These are phyloP conservation scores for Parasitella parasitica DNA, from an alignment of 371 early-diverging fungal species.

Conservation along the genomic window DNA sequence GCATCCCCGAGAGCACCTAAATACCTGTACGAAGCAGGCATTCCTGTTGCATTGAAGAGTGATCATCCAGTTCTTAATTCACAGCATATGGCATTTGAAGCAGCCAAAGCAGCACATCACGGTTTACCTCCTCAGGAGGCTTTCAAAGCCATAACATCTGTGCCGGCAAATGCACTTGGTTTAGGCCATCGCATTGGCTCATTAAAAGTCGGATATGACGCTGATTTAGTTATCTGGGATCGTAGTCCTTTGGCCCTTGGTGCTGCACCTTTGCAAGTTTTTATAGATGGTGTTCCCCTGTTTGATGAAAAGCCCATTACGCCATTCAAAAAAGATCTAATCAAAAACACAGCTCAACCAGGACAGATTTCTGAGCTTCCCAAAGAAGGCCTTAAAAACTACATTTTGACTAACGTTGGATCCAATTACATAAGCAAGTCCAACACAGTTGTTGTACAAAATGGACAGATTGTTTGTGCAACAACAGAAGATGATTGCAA, in stretches of 20 bases:
- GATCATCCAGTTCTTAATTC: conserved; percentile 81
- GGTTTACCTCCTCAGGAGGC: conserved; percentile 61
- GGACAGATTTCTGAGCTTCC: neutral
- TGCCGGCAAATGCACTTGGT: conserved; percentile 73
- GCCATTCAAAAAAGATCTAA: neutral
- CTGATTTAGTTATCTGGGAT: conserved; percentile 75
- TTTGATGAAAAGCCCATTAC: conserved; percentile 25
- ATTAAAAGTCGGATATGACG: conserved; percentile 69
- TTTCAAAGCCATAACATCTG: conserved; percentile 66
- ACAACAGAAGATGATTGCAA: neutral
- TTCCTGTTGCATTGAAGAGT: conserved; percentile 70
- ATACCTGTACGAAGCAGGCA: conserved; percentile 62
- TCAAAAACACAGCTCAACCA: neutral
- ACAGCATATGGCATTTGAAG: conserved; percentile 71
- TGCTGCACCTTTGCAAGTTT: conserved; percentile 71
- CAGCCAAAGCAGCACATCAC: conserved; percentile 71
- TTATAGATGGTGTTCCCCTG: conserved; percentile 66
- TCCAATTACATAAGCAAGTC: conserved; percentile 1
- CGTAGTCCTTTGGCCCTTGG: conserved; percentile 67
- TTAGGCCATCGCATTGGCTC: conserved; percentile 67
- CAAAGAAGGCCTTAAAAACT: neutral
- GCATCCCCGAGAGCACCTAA: conserved; percentile 59
- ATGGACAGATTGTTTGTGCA: conserved; percentile 49
- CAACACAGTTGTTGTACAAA: conserved; percentile 36
- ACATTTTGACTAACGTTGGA: neutral